These are phyloP conservation scores for Mycena leptocephala DNA, from an alignment of 768 basidiomycete species.

Conservation along the genomic window DNA sequence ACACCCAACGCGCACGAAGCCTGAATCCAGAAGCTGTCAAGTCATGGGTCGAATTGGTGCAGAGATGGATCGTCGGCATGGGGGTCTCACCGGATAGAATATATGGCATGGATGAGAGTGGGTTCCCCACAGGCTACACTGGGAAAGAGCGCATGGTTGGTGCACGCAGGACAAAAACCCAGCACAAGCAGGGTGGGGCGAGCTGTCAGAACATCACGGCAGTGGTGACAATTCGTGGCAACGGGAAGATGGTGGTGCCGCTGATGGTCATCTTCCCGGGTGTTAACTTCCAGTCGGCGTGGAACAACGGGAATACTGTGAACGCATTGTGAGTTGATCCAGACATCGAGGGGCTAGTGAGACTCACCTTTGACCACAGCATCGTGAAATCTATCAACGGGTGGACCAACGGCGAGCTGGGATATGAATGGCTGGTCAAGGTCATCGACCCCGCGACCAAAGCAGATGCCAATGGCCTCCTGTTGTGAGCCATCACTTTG, in stretches of 20 bases:
- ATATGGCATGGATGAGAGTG: too few species aligned
- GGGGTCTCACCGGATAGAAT: too few species aligned
- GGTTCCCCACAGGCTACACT: too few species aligned
- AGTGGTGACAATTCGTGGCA: constrained; percentile 48
- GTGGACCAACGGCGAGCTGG: constrained; percentile 46
- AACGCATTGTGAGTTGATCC: constrained; percentile 41
- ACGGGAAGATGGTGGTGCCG: constrained; percentile 39
- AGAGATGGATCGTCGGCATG: too few species aligned
- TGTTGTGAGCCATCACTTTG: too few species aligned
- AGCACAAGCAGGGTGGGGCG: too few species aligned
- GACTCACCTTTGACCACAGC: constrained; percentile 24
- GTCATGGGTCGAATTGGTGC: too few species aligned
- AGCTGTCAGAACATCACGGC: too few species aligned
- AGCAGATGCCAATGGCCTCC: constrained; percentile 41
- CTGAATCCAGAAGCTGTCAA: too few species aligned
- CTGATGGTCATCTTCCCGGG: constrained; percentile 48
- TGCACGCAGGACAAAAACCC: too few species aligned
- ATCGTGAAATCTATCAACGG: constrained; percentile 44
- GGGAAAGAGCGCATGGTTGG: too few species aligned
- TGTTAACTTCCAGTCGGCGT: constrained; percentile 40
- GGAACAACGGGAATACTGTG: constrained; percentile 41
- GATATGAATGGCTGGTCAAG: constrained; percentile 37
- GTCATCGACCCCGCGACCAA: constrained; percentile 48
- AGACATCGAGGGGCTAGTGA: neutral
- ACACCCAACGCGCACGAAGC: too few species aligned